phyloP scores from a whole-genome alignment of 2,329 filamentous ascomycete genomes.

The Cercospora sp. region DNA sequence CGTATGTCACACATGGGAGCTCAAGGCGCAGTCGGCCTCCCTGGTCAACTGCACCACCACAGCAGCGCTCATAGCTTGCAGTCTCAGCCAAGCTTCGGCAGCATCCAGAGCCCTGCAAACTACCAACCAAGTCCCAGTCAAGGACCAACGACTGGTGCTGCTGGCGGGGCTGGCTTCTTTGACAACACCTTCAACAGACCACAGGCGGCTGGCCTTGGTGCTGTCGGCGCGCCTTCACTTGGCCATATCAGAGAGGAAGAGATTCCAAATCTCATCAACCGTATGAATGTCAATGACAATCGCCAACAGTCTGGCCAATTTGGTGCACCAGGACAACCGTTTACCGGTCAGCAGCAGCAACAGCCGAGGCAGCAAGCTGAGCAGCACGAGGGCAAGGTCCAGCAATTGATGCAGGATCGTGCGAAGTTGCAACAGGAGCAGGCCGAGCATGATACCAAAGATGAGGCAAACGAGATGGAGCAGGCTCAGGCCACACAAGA shows the following conservation, averaged over 20 bases:
- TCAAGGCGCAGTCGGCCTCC: constrained; percentile 44
- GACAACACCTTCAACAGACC: constrained; percentile 56
- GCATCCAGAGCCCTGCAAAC: constrained; percentile 75
- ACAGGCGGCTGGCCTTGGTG: constrained; percentile 44
- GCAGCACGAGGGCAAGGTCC: constrained; percentile 57
- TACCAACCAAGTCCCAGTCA: constrained; percentile 63
- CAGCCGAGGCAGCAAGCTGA: constrained; percentile 36
- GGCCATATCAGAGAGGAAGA: constrained; percentile 67
- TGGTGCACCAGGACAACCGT: constrained; percentile 46
- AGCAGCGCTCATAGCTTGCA: constrained; percentile 94
- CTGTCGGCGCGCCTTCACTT: constrained; percentile 48
- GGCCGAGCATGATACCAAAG: constrained; percentile 53
- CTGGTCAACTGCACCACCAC: constrained; percentile 78
- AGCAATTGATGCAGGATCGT: constrained; percentile 61
- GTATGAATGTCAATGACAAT: constrained; percentile 58
- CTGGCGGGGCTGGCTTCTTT: constrained; percentile 59
- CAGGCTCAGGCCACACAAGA: constrained; percentile 52
- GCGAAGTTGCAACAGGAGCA: constrained; percentile 63
- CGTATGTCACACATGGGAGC: constrained; percentile 61
- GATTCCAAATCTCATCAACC: constrained; percentile 62
- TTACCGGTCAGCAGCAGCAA: constrained; percentile 47
- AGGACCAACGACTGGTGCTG: constrained; percentile 34
- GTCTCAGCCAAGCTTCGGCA: constrained; percentile 94
- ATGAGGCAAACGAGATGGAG: constrained; percentile 50
- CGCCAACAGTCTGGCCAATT: constrained; percentile 52